A percentile compares a stretch with the other conserved stretches of the same genome.
phyloP scores from a whole-genome alignment of 2,329 filamentous ascomycete species.

The Fusarium camptoceras region DNA sequence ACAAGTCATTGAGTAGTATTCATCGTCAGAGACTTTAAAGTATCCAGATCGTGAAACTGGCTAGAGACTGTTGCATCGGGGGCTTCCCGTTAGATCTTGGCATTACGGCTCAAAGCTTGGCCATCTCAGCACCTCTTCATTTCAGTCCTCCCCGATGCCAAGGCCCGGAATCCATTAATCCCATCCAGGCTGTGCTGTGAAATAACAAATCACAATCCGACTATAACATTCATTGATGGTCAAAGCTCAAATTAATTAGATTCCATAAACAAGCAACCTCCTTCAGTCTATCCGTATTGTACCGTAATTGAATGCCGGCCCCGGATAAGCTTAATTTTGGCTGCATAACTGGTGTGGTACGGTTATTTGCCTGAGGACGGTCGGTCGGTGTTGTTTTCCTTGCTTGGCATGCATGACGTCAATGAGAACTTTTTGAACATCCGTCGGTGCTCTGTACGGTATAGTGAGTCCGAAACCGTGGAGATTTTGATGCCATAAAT shows the following conservation, averaged over 20 bases:
- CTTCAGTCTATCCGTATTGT: neutral
- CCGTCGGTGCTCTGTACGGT: neutral
- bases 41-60: neutral
- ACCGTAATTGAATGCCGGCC: constrained; percentile 3
- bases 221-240: neutral
- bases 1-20: neutral
- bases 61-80: neutral
- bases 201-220: constrained; percentile 7
- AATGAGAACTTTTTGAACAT: neutral
- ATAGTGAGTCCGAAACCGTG: neutral
- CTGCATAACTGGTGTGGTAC: neutral
- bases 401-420: constrained; percentile 10
- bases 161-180: neutral
- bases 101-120: neutral
- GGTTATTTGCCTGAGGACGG: neutral
- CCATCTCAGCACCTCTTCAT: neutral
- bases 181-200: neutral
- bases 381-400: neutral
- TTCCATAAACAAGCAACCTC: neutral
- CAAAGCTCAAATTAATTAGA: constrained; percentile 5
- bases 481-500: neutral
- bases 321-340: constrained; percentile 18
- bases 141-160: neutral
- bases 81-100: neutral
- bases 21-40: neutral